These are phyloP conservation scores for Tetrahymena borealis DNA, from an alignment of 73 alveolate species.

Conservation along the genomic window DNA sequence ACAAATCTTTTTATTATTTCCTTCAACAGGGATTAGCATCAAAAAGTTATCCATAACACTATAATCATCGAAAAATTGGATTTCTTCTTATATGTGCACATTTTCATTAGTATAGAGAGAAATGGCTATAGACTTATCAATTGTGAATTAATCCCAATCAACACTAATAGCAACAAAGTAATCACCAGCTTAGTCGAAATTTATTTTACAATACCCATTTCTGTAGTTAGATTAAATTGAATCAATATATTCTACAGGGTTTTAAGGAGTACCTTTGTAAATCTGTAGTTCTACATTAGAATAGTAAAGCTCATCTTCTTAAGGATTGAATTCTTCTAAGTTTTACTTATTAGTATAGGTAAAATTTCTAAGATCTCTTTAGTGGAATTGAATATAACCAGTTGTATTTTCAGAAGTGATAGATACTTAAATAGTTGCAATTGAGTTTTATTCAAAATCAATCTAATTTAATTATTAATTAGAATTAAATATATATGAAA, in stretches of 20 bases:
- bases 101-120: constrained; percentile 10
- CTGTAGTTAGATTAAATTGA: constrained; percentile 77
- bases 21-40: constrained; percentile 2
- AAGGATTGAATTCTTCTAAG: too few relatives aligned
- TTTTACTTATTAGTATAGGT: too few relatives aligned
- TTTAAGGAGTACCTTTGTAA: constrained; percentile 33
- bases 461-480: constrained; percentile 35
- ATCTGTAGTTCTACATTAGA: constrained; percentile 24
- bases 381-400: constrained; percentile 59
- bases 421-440: constrained; percentile 39
- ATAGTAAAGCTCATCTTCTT: constrained; percentile 48
- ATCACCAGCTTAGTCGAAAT: constrained; percentile 63
- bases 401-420: constrained; percentile 13
- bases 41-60: constrained; percentile 10
- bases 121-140: constrained; percentile 19
- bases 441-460: constrained; percentile 27
- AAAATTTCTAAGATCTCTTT: constrained; percentile 50
- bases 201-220: constrained; percentile 64
- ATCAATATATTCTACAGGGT: constrained; percentile 58
- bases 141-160: constrained; percentile 44
- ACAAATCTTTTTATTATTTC: too few relatives aligned
- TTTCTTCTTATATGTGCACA: constrained; percentile 1
- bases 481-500: constrained; percentile 53
- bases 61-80: background rate
- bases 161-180: constrained; percentile 73